Percentiles rank a stretch among this genome's conserved stretches.
These are phyloP conservation scores for Cytospora piceae DNA, from an alignment of 2,329 filamentous ascomycete species.

Conservation along the genomic window DNA sequence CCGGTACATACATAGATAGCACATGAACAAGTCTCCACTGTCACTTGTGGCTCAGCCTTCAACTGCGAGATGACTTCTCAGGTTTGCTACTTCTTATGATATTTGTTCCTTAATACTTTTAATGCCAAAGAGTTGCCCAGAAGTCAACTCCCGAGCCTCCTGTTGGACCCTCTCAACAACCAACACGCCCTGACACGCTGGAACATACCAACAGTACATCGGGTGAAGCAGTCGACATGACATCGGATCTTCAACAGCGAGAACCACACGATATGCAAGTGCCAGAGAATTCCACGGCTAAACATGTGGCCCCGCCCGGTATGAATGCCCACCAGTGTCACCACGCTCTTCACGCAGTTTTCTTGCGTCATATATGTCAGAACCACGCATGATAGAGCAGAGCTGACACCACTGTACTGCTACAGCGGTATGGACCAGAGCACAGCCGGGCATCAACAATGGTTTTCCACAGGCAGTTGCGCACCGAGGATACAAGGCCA, in stretches of 20 bases:
- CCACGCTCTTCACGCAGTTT: neutral
- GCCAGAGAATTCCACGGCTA: constrained; percentile 2
- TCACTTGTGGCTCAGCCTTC: neutral
- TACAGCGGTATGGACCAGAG: constrained; percentile 15
- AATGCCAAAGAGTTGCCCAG: neutral
- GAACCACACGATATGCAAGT: constrained; percentile 4
- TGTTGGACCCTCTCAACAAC: neutral
- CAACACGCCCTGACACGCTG: neutral
- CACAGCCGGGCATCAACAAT: constrained; percentile 26
- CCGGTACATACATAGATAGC: too few species aligned
- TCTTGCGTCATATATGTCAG: constrained; percentile 2
- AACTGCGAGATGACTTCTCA: constrained; percentile 3
- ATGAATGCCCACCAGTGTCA: neutral
- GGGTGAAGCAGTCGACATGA: neutral
- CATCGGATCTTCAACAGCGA: constrained; percentile 11
- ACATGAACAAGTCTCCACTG: neutral
- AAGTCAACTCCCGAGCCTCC: neutral
- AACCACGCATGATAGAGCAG: neutral
- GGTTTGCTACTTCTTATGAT: neutral
- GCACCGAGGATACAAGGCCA: constrained; percentile 77
- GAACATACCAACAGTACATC: neutral
- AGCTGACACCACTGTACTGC: neutral
- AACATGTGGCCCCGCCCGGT: constrained; percentile 24
- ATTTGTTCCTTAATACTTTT: neutral
- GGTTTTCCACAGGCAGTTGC: constrained; percentile 72